phyloP scores from a whole-genome alignment of 78 protist genomes.

The Cavenderia fasciculata region DNA sequence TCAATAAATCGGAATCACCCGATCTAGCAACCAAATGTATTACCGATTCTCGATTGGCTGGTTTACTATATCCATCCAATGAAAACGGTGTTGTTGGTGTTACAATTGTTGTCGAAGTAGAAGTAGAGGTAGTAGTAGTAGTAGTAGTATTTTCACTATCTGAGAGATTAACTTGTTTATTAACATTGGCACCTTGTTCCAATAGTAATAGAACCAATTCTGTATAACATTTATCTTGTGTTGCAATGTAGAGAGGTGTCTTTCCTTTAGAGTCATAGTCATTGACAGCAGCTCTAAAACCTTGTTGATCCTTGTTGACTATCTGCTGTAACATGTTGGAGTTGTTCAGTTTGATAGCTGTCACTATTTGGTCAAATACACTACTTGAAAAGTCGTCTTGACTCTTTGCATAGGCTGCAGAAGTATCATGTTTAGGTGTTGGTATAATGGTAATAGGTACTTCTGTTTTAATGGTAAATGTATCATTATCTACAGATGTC shows the following conservation, averaged over 20 bases:
- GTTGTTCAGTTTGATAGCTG: conserved; percentile 1
- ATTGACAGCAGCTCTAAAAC: background rate
- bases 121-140: background rate
- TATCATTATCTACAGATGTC: too few relatives aligned
- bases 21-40: conserved; percentile 14
- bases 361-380: background rate
- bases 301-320: background rate
- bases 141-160: background rate
- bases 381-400: too few relatives aligned
- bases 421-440: too few relatives aligned
- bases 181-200: background rate
- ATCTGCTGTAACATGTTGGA: background rate
- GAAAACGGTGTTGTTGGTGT: background rate
- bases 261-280: background rate
- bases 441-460: too few relatives aligned
- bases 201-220: conserved; percentile 10
- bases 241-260: conserved; percentile 10
- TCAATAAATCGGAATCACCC: conserved; percentile 11
- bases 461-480: too few relatives aligned
- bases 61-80: background rate
- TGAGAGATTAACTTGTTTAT: background rate
- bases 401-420: too few relatives aligned
- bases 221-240: background rate
- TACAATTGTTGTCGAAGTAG: background rate
- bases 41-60: conserved; percentile 17